phyloP scores from a whole-genome alignment of 2,329 filamentous ascomycete species.

The Purpureocillium lavendulum region DNA sequence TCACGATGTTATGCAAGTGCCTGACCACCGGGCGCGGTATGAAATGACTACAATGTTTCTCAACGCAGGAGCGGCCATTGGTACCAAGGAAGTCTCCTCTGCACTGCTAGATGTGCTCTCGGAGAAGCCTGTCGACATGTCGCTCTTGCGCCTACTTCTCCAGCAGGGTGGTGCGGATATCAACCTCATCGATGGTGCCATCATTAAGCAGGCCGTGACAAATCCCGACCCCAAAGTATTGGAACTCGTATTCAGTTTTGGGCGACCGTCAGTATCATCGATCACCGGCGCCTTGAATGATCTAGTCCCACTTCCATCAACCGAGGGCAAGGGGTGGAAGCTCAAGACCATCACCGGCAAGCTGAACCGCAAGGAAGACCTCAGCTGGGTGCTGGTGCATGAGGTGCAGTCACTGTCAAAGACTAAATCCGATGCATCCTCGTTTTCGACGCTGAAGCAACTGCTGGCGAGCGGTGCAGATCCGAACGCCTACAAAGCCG shows the following conservation, averaged over 20 bases:
- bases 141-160: conserved; percentile 38
- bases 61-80: conserved; percentile 32
- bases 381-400: conserved; percentile 37
- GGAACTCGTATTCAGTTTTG: conserved; percentile 35
- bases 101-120: conserved; percentile 34
- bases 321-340: conserved; percentile 38
- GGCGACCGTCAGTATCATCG: conserved; percentile 34
- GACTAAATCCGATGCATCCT: conserved; percentile 25
- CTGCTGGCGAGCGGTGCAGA: conserved; percentile 45
- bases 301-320: conserved; percentile 34
- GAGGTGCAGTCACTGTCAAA: conserved; percentile 38
- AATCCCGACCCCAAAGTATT: conserved; percentile 40
- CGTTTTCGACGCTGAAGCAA: conserved; percentile 33
- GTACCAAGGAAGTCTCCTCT: conserved; percentile 30
- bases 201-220: conserved; percentile 30
- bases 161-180: conserved; percentile 44
- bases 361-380: conserved; percentile 30
- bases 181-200: conserved; percentile 37
- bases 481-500: conserved; percentile 43
- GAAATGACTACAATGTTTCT: conserved; percentile 41
- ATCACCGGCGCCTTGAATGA: conserved; percentile 33
- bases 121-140: conserved; percentile 39
- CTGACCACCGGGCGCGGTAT: conserved; percentile 31
- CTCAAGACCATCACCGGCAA: conserved; percentile 37
- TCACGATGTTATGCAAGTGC: conserved; percentile 36